Evolutionary conservation across 1,139 yeast species (phyloP).

Genomic region (Candida buenavistaensis): DNA sequence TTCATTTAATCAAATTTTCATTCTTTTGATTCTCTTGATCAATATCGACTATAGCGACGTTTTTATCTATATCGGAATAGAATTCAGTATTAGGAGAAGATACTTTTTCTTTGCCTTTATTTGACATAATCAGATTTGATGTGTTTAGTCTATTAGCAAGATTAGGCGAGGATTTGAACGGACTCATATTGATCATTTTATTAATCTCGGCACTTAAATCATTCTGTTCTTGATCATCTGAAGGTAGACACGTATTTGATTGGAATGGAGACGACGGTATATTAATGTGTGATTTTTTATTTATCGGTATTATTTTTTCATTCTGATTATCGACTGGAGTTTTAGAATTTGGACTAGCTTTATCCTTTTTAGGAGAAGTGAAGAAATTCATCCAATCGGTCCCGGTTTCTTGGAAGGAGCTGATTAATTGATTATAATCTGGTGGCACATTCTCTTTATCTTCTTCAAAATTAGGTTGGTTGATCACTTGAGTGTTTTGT

Average conservation of each 20-base stretch:
- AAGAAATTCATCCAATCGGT: constrained; percentile 40
- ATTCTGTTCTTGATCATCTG: constrained; percentile 7
- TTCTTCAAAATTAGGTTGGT: constrained; percentile 25
- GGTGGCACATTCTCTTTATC: constrained; percentile 45
- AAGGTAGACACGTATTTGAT: constrained; percentile 4
- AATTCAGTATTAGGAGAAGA: constrained; percentile 38
- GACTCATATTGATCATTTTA: constrained; percentile 10
- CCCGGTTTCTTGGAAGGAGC: constrained; percentile 29
- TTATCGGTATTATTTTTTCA: constrained; percentile 17
- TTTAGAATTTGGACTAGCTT: constrained; percentile 44
- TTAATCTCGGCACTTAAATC: constrained; percentile 10
- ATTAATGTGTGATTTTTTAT: constrained; percentile 27
- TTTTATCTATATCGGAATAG: constrained; percentile 21
- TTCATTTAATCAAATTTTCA: too few relatives aligned
- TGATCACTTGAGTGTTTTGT: constrained; percentile 46
- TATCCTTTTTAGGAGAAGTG: constrained; percentile 47
- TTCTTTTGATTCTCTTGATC: not conserved
- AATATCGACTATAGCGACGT: not conserved
- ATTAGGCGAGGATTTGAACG: constrained; percentile 27
- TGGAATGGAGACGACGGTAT: constrained; percentile 46
- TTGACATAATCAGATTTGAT: constrained; percentile 34
- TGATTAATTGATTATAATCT: constrained; percentile 41
- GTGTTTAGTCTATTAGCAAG: constrained; percentile 41
- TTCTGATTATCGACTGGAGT: constrained; percentile 28
- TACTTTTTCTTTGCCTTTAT: constrained; percentile 20